Conservation (phyloP, 306 rosid species). For the Nissolia schottii region DNA sequence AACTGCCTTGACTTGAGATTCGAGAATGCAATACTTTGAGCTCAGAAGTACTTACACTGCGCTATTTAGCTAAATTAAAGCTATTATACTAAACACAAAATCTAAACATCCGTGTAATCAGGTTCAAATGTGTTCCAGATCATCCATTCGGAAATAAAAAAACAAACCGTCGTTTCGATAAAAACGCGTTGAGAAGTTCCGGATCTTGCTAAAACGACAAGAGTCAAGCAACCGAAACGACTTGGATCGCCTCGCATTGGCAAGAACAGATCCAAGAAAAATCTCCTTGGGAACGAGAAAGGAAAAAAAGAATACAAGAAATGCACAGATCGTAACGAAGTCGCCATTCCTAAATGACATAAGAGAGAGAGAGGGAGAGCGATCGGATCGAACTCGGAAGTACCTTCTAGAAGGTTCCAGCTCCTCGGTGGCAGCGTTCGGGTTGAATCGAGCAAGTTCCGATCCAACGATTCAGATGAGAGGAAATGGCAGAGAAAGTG, state of each 20-base stretch:
- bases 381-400: background rate
- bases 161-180: background rate
- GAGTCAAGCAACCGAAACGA: background rate
- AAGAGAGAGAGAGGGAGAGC: background rate
- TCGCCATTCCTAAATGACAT: conserved; percentile 7
- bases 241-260: conserved; percentile 20
- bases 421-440: background rate
- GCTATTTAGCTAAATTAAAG: background rate
- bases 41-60: conserved; percentile 11
- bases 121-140: background rate
- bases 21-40: background rate
- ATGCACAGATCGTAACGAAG: conserved; percentile 23
- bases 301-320: background rate
- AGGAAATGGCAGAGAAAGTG: background rate
- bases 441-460: conserved; percentile 9
- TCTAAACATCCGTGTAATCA: background rate
- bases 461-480: conserved; percentile 27
- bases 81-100: background rate
- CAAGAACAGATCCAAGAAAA: background rate
- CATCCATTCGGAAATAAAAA: conserved; percentile 5
- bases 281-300: conserved; percentile 12
- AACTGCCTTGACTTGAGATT: conserved; percentile 5
- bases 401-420: conserved; percentile 27
- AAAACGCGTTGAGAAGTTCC: background rate
- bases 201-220: conserved; percentile 39